Percentiles rank a stretch among this genome's conserved stretches.
Evolutionary conservation across 345 rosid genomes (phyloP).

Genomic region (Eucalyptus microcorys): DNA sequence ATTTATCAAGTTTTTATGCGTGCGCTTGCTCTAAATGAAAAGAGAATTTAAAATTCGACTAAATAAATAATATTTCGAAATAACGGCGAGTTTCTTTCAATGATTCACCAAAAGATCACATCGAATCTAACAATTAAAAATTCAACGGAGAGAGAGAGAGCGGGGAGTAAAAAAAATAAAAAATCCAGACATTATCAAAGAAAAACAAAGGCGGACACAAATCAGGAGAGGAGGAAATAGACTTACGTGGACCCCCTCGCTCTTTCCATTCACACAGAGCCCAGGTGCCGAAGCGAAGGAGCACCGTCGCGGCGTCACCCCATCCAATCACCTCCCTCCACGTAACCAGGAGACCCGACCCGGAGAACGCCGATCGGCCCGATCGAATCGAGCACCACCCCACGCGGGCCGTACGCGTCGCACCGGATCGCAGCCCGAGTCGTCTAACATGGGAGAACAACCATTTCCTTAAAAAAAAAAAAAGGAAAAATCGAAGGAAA

Average conservation of each 20-base stretch:
- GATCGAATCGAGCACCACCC: not conserved
- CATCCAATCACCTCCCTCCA: not conserved
- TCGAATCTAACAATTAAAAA: not conserved
- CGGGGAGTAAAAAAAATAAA: not conserved
- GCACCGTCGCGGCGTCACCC: not conserved
- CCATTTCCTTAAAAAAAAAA: not conserved
- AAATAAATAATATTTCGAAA: not conserved
- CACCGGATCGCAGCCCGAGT: not conserved
- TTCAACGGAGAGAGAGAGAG: not conserved
- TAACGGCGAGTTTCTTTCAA: not conserved
- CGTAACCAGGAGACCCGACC: not conserved
- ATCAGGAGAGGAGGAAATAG: not conserved
- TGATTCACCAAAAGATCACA: not conserved
- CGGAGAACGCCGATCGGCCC: not conserved
- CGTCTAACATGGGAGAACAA: not conserved
- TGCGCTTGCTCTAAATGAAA: rapidly evolving
- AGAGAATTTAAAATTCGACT: not conserved
- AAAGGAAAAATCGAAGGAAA: not conserved
- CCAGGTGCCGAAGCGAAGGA: not conserved
- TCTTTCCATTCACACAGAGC: not conserved
- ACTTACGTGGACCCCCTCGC: not conserved
- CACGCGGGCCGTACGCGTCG: not conserved
- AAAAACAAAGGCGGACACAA: not conserved
- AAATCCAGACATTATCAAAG: not conserved
- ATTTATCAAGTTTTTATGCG: rapidly evolving